Percentiles rank a stretch among this genome's conserved stretches.
phyloP scores from a whole-genome alignment of 495 filamentous ascomycete species.

The Aspergillus asperescens region DNA sequence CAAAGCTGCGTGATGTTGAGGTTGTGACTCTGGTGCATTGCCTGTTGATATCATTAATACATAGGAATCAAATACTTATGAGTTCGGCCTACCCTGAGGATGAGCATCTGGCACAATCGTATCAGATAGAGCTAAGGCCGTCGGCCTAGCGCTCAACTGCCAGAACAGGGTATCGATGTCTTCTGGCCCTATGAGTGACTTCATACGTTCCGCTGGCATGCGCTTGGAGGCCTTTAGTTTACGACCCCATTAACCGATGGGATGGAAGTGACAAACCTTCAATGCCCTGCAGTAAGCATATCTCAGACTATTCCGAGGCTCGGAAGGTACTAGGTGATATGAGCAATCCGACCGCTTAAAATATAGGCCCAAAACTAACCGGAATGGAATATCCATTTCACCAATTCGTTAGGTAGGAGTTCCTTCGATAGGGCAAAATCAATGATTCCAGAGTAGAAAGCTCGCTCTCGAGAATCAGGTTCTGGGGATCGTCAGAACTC shows the following conservation, averaged over 20 bases:
- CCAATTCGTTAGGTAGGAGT: slow-evolving; percentile 62
- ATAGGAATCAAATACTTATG: background rate
- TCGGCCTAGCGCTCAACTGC: slow-evolving; percentile 27
- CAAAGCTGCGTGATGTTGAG: slow-evolving; percentile 19
- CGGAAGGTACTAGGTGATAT: slow-evolving; percentile 46
- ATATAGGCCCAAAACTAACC: slow-evolving; percentile 15
- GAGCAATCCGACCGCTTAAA: background rate
- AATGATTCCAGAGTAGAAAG: slow-evolving; percentile 64
- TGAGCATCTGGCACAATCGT: slow-evolving; percentile 22
- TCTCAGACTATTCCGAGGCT: slow-evolving; percentile 56
- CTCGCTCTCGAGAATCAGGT: slow-evolving; percentile 50
- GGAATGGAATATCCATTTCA: slow-evolving; percentile 69
- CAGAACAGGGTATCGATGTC: slow-evolving; percentile 34
- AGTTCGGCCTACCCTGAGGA: slow-evolving; percentile 17
- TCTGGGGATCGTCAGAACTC: slow-evolving; percentile 27
- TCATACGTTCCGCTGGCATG: slow-evolving; percentile 18
- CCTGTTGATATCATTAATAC: slow-evolving; percentile 6
- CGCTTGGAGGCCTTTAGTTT: slow-evolving; percentile 16
- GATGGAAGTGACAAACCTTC: slow-evolving; percentile 26
- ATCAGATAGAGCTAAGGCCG: slow-evolving; percentile 27
- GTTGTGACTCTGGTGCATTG: background rate
- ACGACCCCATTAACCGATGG: background rate
- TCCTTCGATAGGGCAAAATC: slow-evolving; percentile 52
- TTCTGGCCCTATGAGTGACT: slow-evolving; percentile 25
- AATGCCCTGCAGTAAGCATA: slow-evolving; percentile 58